Percentiles rank a stretch among this genome's conserved stretches.
Evolutionary conservation across 441 rosid genomes (phyloP).

Genomic region (Pelargonium myrrhifolium): DNA sequence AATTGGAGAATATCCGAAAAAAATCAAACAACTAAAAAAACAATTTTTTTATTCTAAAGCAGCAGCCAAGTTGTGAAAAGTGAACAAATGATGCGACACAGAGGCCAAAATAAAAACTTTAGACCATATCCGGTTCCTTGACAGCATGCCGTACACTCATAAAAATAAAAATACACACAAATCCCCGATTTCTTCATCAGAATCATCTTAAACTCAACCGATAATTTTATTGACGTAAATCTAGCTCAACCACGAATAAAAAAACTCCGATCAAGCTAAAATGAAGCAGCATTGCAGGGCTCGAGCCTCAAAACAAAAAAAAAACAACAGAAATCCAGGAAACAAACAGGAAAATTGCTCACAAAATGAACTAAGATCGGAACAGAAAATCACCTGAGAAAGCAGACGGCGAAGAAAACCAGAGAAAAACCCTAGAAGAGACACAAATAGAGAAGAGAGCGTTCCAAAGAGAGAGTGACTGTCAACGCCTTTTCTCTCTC

Average conservation of each 20-base stretch:
- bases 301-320: neutral
- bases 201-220: neutral
- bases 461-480: neutral
- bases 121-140: neutral
- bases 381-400: conserved; percentile 1
- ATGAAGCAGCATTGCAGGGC: neutral
- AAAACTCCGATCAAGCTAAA: neutral
- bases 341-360: neutral
- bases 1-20: neutral
- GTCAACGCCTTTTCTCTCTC: neutral
- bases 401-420: neutral
- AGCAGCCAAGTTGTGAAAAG: neutral
- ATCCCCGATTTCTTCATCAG: too few relatives aligned
- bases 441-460: neutral
- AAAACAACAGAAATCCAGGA: neutral
- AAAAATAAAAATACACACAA: neutral
- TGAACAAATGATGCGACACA: neutral
- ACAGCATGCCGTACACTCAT: neutral
- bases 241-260: neutral
- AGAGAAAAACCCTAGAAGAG: neutral
- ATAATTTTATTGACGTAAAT: neutral
- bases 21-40: neutral
- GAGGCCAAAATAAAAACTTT: neutral
- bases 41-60: neutral
- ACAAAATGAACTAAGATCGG: neutral